phyloP scores from a whole-genome alignment of 2,329 filamentous ascomycete genomes.

The Hymenoscyphus fraxineus region DNA sequence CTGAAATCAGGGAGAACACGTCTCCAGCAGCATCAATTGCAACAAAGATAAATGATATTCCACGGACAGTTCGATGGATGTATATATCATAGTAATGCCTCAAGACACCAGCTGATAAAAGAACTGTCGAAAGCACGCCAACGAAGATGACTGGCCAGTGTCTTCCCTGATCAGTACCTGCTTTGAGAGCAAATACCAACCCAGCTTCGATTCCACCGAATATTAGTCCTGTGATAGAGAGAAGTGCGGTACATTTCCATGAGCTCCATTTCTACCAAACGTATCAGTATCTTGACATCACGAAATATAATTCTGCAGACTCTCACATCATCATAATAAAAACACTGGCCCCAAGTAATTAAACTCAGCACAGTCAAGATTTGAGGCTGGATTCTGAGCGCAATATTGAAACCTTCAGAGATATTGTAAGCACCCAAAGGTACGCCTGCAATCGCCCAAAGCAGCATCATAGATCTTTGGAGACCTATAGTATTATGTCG shows the following conservation, averaged over 20 bases:
- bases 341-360: constrained; percentile 36
- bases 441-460: constrained; percentile 65
- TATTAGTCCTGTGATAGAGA: constrained; percentile 47
- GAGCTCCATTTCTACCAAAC: constrained; percentile 48
- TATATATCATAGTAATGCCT: constrained; percentile 70
- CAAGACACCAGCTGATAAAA: constrained; percentile 63
- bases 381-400: constrained; percentile 35
- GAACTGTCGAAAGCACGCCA: constrained; percentile 59
- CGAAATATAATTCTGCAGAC: constrained; percentile 10
- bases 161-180: constrained; percentile 40
- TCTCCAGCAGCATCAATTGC: constrained; percentile 67
- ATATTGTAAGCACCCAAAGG: constrained; percentile 52
- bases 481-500: constrained; percentile 63
- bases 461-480: constrained; percentile 68
- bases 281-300: background rate
- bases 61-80: constrained; percentile 59
- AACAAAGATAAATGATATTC: constrained; percentile 70
- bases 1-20: constrained; percentile 60
- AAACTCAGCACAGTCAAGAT: constrained; percentile 35
- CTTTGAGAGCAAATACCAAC: constrained; percentile 53
- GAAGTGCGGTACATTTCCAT: constrained; percentile 44
- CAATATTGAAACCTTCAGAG: constrained; percentile 32
- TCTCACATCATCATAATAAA: constrained; percentile 43
- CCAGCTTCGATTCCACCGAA: constrained; percentile 58
- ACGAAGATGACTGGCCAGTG: constrained; percentile 63